Conservation (phyloP, 73 alveolate species). For the Paramecium primaurelia region DNA sequence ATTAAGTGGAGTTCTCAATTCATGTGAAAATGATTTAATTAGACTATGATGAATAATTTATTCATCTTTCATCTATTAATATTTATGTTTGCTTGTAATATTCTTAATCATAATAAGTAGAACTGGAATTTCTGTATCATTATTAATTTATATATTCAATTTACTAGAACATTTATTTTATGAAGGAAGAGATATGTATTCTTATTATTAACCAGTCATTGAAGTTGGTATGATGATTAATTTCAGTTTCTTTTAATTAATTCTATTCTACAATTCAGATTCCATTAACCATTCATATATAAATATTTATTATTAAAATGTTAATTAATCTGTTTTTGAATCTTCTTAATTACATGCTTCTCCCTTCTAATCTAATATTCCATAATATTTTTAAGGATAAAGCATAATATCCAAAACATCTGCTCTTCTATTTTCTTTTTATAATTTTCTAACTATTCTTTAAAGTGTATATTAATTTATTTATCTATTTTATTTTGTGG, state of each 20-base stretch:
- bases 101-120: not conserved
- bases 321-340: not conserved
- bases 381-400: not conserved
- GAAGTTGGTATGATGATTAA: not conserved
- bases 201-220: not conserved
- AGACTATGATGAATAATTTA: not conserved
- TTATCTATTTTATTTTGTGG: not conserved
- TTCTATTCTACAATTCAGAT: not conserved
- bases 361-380: not conserved
- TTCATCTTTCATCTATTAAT: not conserved
- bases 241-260: not conserved
- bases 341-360: not conserved
- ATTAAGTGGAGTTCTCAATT: slow-evolving; percentile 52
- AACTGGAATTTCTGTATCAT: not conserved
- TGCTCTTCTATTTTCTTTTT: not conserved
- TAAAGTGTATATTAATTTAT: not conserved
- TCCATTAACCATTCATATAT: not conserved
- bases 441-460: not conserved
- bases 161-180: not conserved
- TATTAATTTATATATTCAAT: not conserved
- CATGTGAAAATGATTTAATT: slow-evolving; percentile 51
- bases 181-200: not conserved
- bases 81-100: not conserved
- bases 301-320: not conserved
- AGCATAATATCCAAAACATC: not conserved